A percentile compares a stretch with the other conserved stretches of the same genome.
These are phyloP conservation scores for Cercophora samala DNA, from an alignment of 495 filamentous ascomycete species.

Conservation along the genomic window DNA sequence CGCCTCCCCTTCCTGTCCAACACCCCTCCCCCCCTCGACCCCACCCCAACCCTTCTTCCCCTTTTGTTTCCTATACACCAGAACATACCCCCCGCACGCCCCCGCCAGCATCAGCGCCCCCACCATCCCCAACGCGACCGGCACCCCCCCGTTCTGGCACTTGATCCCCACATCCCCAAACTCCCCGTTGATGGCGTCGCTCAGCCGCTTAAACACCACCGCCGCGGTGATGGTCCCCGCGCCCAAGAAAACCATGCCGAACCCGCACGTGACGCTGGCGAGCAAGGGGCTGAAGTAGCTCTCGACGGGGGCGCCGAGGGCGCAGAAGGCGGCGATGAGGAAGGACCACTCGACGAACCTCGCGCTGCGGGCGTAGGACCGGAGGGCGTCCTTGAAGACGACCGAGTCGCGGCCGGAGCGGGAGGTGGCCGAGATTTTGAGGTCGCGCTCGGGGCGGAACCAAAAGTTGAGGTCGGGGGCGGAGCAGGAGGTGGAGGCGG, in stretches of 20 bases:
- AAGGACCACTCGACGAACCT: conserved; percentile 33
- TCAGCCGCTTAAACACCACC: conserved; percentile 29
- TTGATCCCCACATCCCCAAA: conserved; percentile 28
- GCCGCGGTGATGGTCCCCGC: conserved; percentile 28
- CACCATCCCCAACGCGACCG: conserved; percentile 30
- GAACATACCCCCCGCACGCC: conserved; percentile 21
- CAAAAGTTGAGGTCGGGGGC: conserved; percentile 29
- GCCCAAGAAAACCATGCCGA: conserved; percentile 32
- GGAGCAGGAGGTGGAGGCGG: conserved; percentile 29
- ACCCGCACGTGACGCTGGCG: conserved; percentile 20
- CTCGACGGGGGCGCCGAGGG: conserved; percentile 24
- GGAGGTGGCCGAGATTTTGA: conserved; percentile 31
- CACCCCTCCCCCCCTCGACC: background rate
- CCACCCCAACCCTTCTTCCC: conserved; percentile 8
- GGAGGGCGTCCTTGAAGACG: conserved; percentile 24
- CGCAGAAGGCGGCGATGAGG: conserved; percentile 28
- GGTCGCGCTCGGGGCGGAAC: conserved; percentile 36
- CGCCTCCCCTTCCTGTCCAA: background rate
- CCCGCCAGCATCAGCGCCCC: conserved; percentile 24
- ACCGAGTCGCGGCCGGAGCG: conserved; percentile 23
- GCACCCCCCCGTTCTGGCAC: conserved; percentile 21
- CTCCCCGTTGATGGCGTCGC: conserved; percentile 28
- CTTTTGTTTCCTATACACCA: conserved; percentile 14
- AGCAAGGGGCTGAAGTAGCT: conserved; percentile 22
- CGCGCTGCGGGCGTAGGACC: conserved; percentile 26